phyloP scores from a whole-genome alignment of 2,329 filamentous ascomycete species.

The Alternaria triticimaculans region DNA sequence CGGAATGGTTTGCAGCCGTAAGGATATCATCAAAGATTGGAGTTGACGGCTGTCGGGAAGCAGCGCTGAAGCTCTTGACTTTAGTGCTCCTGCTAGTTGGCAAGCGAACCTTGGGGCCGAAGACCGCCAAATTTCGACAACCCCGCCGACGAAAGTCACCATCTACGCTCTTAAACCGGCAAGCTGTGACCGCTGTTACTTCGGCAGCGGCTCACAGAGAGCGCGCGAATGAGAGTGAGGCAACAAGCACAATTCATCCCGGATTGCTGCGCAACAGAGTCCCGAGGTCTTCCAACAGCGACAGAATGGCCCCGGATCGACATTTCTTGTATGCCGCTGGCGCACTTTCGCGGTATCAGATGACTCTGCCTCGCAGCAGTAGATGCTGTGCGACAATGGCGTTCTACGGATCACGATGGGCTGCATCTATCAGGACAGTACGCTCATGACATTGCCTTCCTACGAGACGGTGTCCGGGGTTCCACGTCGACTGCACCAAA shows the following conservation, averaged over 20 bases:
- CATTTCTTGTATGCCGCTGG: not conserved
- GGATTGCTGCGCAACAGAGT: not conserved
- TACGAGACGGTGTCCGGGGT: not conserved
- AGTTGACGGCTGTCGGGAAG: not conserved
- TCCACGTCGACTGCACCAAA: not conserved
- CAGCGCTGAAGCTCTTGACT: not conserved
- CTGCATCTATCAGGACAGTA: not conserved
- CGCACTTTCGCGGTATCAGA: constrained; percentile 9
- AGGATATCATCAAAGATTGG: not conserved
- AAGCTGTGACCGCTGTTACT: not conserved
- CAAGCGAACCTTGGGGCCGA: constrained; percentile 2
- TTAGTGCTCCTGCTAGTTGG: not conserved
- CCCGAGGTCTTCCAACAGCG: not conserved
- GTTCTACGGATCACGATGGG: not conserved
- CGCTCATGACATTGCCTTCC: not conserved
- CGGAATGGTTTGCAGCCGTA: not conserved
- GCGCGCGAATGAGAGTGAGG: not conserved
- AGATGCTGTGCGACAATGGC: not conserved
- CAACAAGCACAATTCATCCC: not conserved
- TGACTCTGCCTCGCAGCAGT: constrained; percentile 4
- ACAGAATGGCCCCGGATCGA: not conserved
- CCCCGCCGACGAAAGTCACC: constrained; percentile 2
- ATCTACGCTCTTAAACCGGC: not conserved
- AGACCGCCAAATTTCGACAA: not conserved
- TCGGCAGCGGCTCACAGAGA: not conserved